These are phyloP conservation scores for Epichloe uncinata DNA, from an alignment of 2,329 filamentous ascomycete species.

Conservation along the genomic window DNA sequence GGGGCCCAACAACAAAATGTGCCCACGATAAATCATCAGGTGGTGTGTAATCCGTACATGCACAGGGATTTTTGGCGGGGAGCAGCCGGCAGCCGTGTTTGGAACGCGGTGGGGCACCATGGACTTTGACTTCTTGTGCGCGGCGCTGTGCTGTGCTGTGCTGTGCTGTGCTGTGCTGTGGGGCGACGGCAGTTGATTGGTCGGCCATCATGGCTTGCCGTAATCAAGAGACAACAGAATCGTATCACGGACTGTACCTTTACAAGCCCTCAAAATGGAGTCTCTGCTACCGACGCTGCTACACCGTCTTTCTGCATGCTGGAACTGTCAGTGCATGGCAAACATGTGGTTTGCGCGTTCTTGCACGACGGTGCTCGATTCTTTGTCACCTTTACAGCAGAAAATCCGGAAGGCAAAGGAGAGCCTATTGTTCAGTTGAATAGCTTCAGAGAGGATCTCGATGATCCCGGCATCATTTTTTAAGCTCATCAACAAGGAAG, in stretches of 20 bases:
- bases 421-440: constrained; percentile 2
- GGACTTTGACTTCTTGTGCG: no score
- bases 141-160: no score
- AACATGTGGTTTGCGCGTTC: constrained; percentile 3
- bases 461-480: constrained; percentile 5
- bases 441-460: constrained; percentile 3
- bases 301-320: no score
- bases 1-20: constrained; percentile 17
- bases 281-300: no score
- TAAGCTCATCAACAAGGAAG: constrained; percentile 3
- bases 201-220: no score
- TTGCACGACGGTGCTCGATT: constrained; percentile 6
- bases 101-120: not conserved
- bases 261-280: no score
- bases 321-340: no score
- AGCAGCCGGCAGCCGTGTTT: constrained; percentile 8
- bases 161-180: not conserved
- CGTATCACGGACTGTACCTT: no score
- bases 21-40: constrained; percentile 9
- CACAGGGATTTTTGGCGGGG: constrained; percentile 19
- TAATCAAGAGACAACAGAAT: no score
- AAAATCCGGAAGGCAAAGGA: constrained; percentile 6
- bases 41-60: not conserved
- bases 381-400: constrained; percentile 3
- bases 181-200: not conserved